Conservation (phyloP, 1,284 basidiomycete species). For the Pyrrhoderma noxium region DNA sequence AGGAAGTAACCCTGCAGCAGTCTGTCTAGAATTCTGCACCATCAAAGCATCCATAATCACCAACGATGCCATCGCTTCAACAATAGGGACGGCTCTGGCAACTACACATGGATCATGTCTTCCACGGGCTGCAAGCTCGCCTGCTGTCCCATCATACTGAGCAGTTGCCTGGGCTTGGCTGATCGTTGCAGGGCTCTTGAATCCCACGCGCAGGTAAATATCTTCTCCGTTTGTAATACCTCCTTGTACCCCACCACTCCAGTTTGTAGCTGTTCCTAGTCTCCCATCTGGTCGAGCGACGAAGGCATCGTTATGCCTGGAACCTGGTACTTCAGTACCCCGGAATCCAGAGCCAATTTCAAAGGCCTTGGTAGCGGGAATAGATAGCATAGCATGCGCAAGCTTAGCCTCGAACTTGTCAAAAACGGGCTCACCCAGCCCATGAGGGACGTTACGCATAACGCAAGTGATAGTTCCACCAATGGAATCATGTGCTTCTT, state of each 20-base stretch:
- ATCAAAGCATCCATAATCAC: slow-evolving; percentile 92
- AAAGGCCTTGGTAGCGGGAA: slow-evolving; percentile 97
- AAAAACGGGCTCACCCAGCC: slow-evolving; percentile 96
- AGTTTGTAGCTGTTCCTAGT: slow-evolving; percentile 86
- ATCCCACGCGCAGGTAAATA: slow-evolving; percentile 95
- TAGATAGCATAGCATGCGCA: slow-evolving; percentile 97
- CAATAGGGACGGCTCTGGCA: slow-evolving; percentile 95
- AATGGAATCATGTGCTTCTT: slow-evolving; percentile 88
- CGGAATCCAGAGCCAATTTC: slow-evolving; percentile 97
- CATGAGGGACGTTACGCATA: slow-evolving; percentile 83
- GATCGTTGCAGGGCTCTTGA: slow-evolving; percentile 99
- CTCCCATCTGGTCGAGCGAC: slow-evolving; percentile 59
- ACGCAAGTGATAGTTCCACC: slow-evolving; percentile 97
- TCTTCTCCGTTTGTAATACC: slow-evolving; percentile 98
- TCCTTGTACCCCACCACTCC: slow-evolving; percentile 97
- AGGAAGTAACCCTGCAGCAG: slow-evolving; percentile 61
- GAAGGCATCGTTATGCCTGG: slow-evolving; percentile 92
- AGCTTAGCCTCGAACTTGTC: slow-evolving; percentile 98
- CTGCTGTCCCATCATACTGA: slow-evolving; percentile 86
- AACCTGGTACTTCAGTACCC: slow-evolving; percentile 92
- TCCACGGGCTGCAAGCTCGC: slow-evolving; percentile 84
- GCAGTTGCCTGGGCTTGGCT: slow-evolving; percentile 87
- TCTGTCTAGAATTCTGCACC: slow-evolving; percentile 75
- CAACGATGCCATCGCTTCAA: slow-evolving; percentile 95
- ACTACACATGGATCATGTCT: slow-evolving; percentile 98